Conservation (phyloP, 768 basidiomycete genomes). For the Kwoniella heveanensis region DNA sequence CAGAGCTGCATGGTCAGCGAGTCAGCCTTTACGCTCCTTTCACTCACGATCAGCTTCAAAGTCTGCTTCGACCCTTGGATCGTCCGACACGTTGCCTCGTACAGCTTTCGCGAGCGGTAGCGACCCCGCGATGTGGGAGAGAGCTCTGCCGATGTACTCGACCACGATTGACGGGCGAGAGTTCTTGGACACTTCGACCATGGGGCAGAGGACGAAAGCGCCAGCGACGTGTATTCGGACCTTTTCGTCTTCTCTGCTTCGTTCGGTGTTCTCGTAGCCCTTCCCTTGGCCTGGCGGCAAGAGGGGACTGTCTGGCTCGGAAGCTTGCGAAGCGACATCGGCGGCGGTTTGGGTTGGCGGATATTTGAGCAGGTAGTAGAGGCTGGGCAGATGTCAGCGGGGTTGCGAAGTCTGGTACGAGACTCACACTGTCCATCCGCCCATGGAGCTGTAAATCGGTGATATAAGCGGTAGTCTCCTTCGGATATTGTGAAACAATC, state of each 20-base stretch:
- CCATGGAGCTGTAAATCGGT: slow-evolving; percentile 43
- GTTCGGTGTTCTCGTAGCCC: slow-evolving; percentile 33
- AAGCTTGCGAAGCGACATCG: slow-evolving; percentile 22
- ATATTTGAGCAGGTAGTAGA: slow-evolving; percentile 53
- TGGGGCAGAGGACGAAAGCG: slow-evolving; percentile 54
- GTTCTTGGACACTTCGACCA: slow-evolving; percentile 53
- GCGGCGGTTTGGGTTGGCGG: slow-evolving; percentile 34
- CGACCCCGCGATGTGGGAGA: slow-evolving; percentile 48
- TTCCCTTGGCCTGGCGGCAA: slow-evolving; percentile 30
- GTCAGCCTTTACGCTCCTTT: neutral
- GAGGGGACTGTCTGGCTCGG: slow-evolving; percentile 20
- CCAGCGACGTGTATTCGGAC: slow-evolving; percentile 52
- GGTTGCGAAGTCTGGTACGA: neutral
- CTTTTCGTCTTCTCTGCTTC: slow-evolving; percentile 31
- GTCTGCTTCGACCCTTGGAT: slow-evolving; percentile 57
- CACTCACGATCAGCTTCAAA: slow-evolving; percentile 54
- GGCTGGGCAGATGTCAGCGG: slow-evolving; percentile 21
- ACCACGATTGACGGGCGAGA: slow-evolving; percentile 49
- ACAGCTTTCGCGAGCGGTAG: slow-evolving; percentile 53
- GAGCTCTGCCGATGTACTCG: slow-evolving; percentile 39
- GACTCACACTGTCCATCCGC: slow-evolving; percentile 56
- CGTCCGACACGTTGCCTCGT: slow-evolving; percentile 56
- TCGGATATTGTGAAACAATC: neutral
- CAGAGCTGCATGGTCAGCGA: slow-evolving; percentile 36
- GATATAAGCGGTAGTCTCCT: slow-evolving; percentile 12